Evolutionary conservation across 257 asterid genomes (phyloP).

Genomic region (Nicotiana sylvestris): DNA sequence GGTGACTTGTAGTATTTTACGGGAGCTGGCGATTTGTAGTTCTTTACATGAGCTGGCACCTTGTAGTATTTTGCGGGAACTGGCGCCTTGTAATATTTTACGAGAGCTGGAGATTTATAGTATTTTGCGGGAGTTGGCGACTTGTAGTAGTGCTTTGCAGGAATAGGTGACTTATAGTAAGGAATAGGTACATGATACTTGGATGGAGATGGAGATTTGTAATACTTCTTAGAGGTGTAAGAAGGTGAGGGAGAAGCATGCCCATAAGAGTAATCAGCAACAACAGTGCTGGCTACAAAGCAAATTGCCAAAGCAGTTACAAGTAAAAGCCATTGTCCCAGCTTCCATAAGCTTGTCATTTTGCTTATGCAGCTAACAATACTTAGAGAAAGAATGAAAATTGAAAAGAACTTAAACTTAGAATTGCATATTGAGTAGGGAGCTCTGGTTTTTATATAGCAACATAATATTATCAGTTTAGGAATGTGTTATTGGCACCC

Average conservation of each 20-base stretch:
- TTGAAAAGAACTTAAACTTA: background rate
- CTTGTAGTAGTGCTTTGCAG: background rate
- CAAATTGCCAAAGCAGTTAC: background rate
- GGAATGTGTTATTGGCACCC: too few species aligned
- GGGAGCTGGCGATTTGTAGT: background rate
- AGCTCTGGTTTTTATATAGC: background rate
- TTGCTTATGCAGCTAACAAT: background rate
- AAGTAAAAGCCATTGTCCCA: background rate
- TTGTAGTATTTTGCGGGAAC: background rate
- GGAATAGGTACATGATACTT: background rate
- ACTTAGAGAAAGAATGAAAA: background rate
- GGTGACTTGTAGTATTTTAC: background rate
- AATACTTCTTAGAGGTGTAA: background rate
- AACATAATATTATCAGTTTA: too few species aligned
- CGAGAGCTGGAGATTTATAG: background rate
- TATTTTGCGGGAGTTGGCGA: background rate
- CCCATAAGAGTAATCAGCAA: constrained; percentile 11
- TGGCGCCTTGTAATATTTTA: background rate
- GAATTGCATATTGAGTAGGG: background rate
- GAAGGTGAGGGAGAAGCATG: background rate
- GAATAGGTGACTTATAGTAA: background rate
- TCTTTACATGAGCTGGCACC: background rate
- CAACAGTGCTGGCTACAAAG: background rate
- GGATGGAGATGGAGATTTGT: constrained; percentile 5
- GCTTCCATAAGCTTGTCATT: background rate